Evolutionary conservation across 768 basidiomycete genomes (phyloP).

Genomic region (Suillus sp.): DNA sequence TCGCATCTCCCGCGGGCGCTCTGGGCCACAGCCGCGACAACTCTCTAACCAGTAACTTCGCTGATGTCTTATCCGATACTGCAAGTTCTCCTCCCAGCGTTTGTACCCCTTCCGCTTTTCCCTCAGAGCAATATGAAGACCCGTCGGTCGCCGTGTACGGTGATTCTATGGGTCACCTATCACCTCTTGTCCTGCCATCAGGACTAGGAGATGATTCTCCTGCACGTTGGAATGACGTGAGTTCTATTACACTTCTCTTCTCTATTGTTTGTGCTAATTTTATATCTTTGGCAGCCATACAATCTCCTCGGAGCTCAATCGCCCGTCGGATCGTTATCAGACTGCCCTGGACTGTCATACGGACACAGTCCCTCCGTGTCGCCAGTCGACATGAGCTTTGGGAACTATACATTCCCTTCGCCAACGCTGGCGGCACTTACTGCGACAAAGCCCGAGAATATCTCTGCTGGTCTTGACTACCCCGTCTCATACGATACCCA

Average conservation of each 20-base stretch:
- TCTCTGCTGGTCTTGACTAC: constrained; percentile 11
- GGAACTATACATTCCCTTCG: constrained; percentile 23
- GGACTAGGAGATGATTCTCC: constrained; percentile 31
- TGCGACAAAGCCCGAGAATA: constrained; percentile 20
- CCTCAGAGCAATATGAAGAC: constrained; percentile 28
- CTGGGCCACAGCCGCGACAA: constrained; percentile 23
- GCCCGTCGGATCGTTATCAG: constrained; percentile 11
- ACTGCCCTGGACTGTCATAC: constrained; percentile 28
- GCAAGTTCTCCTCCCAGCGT: constrained; percentile 21
- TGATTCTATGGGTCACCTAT: constrained; percentile 30
- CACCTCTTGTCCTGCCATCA: constrained; percentile 35
- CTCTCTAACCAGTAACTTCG: constrained; percentile 34
- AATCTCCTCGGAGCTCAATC: constrained; percentile 35
- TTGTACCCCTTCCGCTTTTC: constrained; percentile 16
- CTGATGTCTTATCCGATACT: constrained; percentile 34
- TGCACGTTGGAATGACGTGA: constrained; percentile 39
- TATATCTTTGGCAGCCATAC: constrained; percentile 32
- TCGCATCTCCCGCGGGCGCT: constrained; percentile 14
- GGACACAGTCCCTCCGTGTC: constrained; percentile 27
- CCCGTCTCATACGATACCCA: constrained; percentile 13
- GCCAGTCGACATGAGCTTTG: constrained; percentile 29
- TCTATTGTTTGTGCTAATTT: constrained; percentile 16
- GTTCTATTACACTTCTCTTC: constrained; percentile 20
- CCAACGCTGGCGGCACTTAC: constrained; percentile 15
- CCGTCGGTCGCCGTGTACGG: constrained; percentile 20